phyloP scores from a whole-genome alignment of 495 filamentous ascomycete species.

The Penicillium coffeae region DNA sequence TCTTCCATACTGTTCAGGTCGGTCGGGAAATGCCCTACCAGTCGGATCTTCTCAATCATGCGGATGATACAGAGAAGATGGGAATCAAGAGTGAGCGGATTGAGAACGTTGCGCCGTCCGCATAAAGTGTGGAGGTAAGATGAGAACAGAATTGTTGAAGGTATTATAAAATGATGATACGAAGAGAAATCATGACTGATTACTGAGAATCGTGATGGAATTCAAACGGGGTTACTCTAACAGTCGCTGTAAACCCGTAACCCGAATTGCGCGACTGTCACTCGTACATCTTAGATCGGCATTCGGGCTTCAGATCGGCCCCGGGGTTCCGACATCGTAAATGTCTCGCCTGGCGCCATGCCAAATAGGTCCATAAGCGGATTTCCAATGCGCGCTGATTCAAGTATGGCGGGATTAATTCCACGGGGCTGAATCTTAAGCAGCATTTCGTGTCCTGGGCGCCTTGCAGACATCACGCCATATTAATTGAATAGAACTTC shows the following conservation, averaged over 20 bases:
- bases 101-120: slow-evolving; percentile 2
- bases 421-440: too few species aligned
- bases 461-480: too few species aligned
- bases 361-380: neutral
- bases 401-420: neutral
- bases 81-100: slow-evolving; percentile 3
- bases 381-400: neutral
- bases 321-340: neutral
- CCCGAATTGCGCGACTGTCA: too few species aligned
- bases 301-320: neutral
- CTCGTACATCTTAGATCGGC: neutral
- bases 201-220: too few species aligned
- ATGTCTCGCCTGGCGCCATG: neutral
- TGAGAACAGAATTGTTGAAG: too few species aligned
- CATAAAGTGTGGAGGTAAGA: too few species aligned
- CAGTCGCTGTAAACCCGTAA: too few species aligned
- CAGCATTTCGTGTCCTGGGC: too few species aligned
- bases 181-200: neutral
- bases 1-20: slow-evolving; percentile 20
- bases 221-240: too few species aligned
- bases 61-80: slow-evolving; percentile 13
- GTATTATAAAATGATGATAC: neutral
- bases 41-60: slow-evolving; percentile 12
- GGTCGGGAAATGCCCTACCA: slow-evolving; percentile 19
- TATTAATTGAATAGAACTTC: too few species aligned